A percentile compares a stretch with the other conserved stretches of the same genome.
phyloP scores from a whole-genome alignment of 2,329 filamentous ascomycete species.

The Penicillium aurantiogriseum region DNA sequence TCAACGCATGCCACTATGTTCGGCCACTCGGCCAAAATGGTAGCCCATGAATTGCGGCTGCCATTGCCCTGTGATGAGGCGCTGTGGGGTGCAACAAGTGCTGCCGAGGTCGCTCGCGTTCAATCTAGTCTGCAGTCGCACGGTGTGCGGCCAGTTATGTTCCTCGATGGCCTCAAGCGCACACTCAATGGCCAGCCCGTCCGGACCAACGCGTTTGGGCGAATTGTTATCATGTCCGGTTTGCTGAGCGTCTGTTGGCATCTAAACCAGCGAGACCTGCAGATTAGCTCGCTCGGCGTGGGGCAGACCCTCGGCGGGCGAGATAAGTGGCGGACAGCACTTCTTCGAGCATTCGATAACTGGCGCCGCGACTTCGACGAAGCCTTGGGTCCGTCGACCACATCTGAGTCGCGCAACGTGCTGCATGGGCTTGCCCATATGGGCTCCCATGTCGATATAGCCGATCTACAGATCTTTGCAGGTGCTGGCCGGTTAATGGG shows the following conservation, averaged over 20 bases:
- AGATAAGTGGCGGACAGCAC: conserved; percentile 83
- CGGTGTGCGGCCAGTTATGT: conserved; percentile 79
- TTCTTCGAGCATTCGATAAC: conserved; percentile 85
- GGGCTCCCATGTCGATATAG: conserved; percentile 95
- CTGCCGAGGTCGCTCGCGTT: conserved; percentile 78
- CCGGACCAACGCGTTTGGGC: conserved; percentile 87
- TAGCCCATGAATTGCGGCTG: conserved; percentile 89
- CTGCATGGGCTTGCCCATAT: conserved; percentile 94
- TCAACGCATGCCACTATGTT: conserved; percentile 98
- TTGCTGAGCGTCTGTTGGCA: conserved; percentile 94
- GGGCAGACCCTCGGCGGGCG: conserved; percentile 77
- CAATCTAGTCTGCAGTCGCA: conserved; percentile 77
- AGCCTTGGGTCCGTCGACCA: conserved; percentile 67
- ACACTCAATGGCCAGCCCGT: conserved; percentile 84
- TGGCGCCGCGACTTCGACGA: conserved; percentile 94
- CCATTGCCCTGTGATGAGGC: conserved; percentile 90
- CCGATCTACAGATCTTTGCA: conserved; percentile 96
- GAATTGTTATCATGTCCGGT: conserved; percentile 91
- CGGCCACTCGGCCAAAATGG: conserved; percentile 94
- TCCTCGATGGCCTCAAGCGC: conserved; percentile 85
- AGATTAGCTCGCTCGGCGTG: conserved; percentile 83
- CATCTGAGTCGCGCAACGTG: conserved; percentile 79
- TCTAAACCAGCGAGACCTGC: conserved; percentile 93
- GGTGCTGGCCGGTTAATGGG: conserved; percentile 82
- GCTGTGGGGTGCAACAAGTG: conserved; percentile 86